Percentiles rank a stretch among this genome's conserved stretches.
Evolutionary conservation across 1,284 basidiomycete species (phyloP).

Genomic region (Quambalaria eucalypti): DNA sequence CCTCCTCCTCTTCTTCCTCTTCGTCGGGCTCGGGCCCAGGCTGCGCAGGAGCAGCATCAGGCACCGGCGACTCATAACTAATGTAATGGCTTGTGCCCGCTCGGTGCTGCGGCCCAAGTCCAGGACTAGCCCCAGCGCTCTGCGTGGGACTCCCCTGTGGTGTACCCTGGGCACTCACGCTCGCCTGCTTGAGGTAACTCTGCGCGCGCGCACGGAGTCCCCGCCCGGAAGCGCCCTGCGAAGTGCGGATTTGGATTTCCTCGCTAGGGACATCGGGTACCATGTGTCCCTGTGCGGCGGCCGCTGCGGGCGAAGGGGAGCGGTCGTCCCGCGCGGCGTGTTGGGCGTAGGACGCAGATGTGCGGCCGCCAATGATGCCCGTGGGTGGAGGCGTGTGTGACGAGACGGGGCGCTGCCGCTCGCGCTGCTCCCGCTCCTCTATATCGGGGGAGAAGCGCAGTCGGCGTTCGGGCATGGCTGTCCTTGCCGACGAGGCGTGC

Average conservation of each 20-base stretch:
- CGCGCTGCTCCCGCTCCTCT: background rate
- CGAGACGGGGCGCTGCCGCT: background rate
- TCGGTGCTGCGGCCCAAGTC: too few relatives aligned
- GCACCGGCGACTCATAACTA: too few relatives aligned
- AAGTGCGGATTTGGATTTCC: background rate
- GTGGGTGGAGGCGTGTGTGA: background rate
- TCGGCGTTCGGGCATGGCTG: background rate
- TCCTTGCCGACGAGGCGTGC: background rate
- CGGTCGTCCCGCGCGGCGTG: background rate
- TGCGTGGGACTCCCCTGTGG: too few relatives aligned
- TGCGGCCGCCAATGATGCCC: background rate
- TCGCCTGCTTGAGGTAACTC: slow-evolving; percentile 7
- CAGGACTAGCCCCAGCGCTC: too few relatives aligned
- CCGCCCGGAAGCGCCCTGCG: background rate
- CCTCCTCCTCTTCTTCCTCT: too few relatives aligned
- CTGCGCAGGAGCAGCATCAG: too few relatives aligned
- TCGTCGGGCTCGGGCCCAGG: too few relatives aligned
- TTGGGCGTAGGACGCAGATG: slow-evolving; percentile 1
- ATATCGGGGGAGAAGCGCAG: too few relatives aligned
- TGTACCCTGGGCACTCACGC: too few relatives aligned
- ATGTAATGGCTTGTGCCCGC: too few relatives aligned
- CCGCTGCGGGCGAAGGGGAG: background rate
- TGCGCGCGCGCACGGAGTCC: slow-evolving; percentile 12
- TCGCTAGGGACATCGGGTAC: background rate
- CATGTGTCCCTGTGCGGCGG: background rate